These are phyloP conservation scores for Eimeria sp. DNA, from an alignment of 169 alveolate species.

Conservation along the genomic window DNA sequence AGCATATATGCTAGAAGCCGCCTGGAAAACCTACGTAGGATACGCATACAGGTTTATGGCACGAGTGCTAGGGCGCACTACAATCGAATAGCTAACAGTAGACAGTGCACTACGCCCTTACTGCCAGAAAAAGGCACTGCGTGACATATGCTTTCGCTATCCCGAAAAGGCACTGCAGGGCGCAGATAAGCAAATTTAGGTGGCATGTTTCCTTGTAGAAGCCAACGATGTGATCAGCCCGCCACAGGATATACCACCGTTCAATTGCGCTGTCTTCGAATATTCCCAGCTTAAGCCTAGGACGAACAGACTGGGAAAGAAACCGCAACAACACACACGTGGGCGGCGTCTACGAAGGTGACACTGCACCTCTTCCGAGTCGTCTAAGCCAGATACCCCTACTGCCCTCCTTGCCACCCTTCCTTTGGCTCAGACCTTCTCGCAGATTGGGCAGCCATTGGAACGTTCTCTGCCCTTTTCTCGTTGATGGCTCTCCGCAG, in stretches of 20 bases:
- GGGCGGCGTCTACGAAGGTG: not conserved
- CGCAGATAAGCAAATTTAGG: conserved; percentile 30
- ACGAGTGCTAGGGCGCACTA: not conserved
- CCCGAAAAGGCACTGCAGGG: conserved; percentile 59
- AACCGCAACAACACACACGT: not conserved
- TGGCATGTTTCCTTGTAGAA: conserved; percentile 40
- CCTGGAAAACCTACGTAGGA: not conserved
- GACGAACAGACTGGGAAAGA: not conserved
- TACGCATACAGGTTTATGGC: not conserved
- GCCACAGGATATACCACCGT: conserved; percentile 73
- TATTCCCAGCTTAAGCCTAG: not conserved
- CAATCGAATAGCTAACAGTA: not conserved
- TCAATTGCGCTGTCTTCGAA: conserved; percentile 55
- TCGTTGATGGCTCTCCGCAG: conserved; percentile 16
- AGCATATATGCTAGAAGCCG: not conserved
- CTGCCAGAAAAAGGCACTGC: conserved; percentile 23
- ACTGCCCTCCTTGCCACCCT: not conserved
- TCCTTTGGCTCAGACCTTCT: not conserved
- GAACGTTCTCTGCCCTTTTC: not conserved
- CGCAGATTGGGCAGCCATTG: not conserved
- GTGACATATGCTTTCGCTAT: not conserved
- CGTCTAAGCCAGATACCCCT: not conserved
- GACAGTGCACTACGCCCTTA: not conserved
- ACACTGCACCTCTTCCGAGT: not conserved
- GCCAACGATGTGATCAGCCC: conserved; percentile 51